These are phyloP conservation scores for Globisporangium middletonii DNA, from an alignment of 352 stramenopile genomes.

Conservation along the genomic window DNA sequence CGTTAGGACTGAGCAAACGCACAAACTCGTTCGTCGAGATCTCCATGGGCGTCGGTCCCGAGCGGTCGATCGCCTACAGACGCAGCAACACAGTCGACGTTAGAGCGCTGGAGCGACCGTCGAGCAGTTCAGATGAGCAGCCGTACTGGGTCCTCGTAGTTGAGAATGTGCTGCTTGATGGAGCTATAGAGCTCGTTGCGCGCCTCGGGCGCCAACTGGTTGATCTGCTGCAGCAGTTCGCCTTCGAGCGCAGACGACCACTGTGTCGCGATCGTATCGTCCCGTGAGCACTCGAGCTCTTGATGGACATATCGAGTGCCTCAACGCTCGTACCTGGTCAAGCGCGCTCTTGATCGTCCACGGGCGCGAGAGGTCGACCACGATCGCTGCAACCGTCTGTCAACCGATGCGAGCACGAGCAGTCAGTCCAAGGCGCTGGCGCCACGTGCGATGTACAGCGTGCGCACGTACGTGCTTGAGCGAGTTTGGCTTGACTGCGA, in stretches of 20 bases:
- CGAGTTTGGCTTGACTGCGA: slow-evolving; percentile 49
- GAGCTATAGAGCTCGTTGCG: slow-evolving; percentile 52
- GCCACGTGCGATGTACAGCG: too few relatives aligned
- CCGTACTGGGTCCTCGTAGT: slow-evolving; percentile 73
- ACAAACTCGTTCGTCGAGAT: slow-evolving; percentile 64
- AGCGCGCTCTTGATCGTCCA: slow-evolving; percentile 82
- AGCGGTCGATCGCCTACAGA: slow-evolving; percentile 49
- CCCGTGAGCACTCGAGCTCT: too few relatives aligned
- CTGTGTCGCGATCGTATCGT: slow-evolving; percentile 12
- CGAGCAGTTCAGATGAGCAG: too few relatives aligned
- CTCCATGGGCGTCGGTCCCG: slow-evolving; percentile 42
- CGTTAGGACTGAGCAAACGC: slow-evolving; percentile 10
- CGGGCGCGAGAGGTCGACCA: slow-evolving; percentile 63
- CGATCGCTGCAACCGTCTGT: slow-evolving; percentile 60
- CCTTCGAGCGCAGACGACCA: slow-evolving; percentile 74
- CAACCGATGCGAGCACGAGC: background rate
- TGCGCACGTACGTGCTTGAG: slow-evolving; percentile 32
- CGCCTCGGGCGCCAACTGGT: slow-evolving; percentile 39
- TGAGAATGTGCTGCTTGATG: slow-evolving; percentile 69
- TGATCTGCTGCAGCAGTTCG: slow-evolving; percentile 67
- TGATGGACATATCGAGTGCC: too few relatives aligned
- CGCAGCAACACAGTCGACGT: background rate
- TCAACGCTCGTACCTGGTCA: slow-evolving; percentile 30
- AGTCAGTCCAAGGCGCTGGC: background rate
- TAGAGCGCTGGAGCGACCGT: too few relatives aligned